phyloP scores from a whole-genome alignment of 163 green algal species.

The Scenedesmus sp. region DNA sequence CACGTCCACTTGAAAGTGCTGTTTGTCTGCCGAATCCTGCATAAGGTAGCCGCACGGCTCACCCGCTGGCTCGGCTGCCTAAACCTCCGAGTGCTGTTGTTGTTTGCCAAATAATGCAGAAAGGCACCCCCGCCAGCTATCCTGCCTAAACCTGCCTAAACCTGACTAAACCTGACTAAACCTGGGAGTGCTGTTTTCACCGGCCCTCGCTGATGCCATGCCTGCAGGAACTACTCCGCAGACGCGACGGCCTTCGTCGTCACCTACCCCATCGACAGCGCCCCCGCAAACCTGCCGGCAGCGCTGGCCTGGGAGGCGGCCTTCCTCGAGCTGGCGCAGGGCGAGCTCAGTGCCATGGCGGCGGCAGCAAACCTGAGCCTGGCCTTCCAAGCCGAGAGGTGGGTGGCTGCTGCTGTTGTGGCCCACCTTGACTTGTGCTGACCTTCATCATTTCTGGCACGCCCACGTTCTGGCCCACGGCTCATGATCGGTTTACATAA shows the following conservation, averaged over 20 bases:
- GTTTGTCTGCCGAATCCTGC: too few species aligned
- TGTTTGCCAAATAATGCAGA: too few species aligned
- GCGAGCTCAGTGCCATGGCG: neutral
- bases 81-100: too few species aligned
- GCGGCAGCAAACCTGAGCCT: neutral
- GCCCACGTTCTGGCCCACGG: too few species aligned
- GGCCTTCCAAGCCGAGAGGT: slow-evolving; percentile 65
- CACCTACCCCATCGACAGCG: slow-evolving; percentile 83
- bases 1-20: too few species aligned
- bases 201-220: neutral
- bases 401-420: neutral
- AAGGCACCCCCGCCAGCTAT: slow-evolving; percentile 70
- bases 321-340: slow-evolving; percentile 78
- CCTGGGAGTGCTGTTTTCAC: too few species aligned
- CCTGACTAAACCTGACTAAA: too few species aligned
- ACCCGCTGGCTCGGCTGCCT: too few species aligned
- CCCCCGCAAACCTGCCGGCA: slow-evolving; percentile 61
- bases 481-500: too few species aligned
- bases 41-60: too few species aligned
- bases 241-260: slow-evolving; percentile 90
- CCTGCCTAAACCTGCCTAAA: too few species aligned
- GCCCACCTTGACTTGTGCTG: neutral
- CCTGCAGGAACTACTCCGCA: slow-evolving; percentile 74
- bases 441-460: too few species aligned
- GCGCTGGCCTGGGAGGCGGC: slow-evolving; percentile 88